Base-by-base conservation (phyloP, 768 basidiomycete species). In the Kwoniella sp. region DNA sequence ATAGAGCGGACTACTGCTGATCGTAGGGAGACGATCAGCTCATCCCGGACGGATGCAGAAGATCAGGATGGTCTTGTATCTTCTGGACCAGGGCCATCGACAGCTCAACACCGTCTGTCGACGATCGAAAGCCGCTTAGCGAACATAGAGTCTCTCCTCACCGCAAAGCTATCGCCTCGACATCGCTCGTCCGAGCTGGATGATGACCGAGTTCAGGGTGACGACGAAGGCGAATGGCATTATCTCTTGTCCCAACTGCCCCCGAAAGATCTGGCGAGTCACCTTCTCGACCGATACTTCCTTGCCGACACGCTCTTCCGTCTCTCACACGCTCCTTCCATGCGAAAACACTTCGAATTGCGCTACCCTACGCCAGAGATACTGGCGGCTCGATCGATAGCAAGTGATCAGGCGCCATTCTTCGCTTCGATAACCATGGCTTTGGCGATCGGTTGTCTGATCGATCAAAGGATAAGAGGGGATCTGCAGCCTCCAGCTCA, bases 401-500 rank as follows among this genome's bases (percentile, higher is more conserved):
- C 51, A 11, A 11, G 25, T 3, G 34, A 54, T 31, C 5, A 8
- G 25, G 34, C 62, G 11, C 28, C 62, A 13, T 63, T 30, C 29
- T 54, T 63, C 30, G 62, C 62, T 17, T 63, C 62, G 0, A 15
- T 63, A 9, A 50, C 54, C 26, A 30, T 63, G 25, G 28, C 62
- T 4, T 30, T 63, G 30, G 47, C 41, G 25, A 63, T 63, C 20
- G 62, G 60, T 17, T 37, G 26, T 26, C 38, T 25, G 23, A 12
- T 54, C 0, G 26, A 28, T 29, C 23, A n/a, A 1, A 29, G 30
- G 28, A 41, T 8, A 20, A 22, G 13, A 30, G 47, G 26, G 26
- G 5, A 58, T 5, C 22, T 29, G 22, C 23, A 20, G 20, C 20
- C 17, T 20, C 23, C 47, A 7, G 5, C 47, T 7, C 17, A 50